These are phyloP conservation scores for Chalciporus sphaerocephalus DNA, from an alignment of 768 basidiomycete genomes.

Conservation along the genomic window DNA sequence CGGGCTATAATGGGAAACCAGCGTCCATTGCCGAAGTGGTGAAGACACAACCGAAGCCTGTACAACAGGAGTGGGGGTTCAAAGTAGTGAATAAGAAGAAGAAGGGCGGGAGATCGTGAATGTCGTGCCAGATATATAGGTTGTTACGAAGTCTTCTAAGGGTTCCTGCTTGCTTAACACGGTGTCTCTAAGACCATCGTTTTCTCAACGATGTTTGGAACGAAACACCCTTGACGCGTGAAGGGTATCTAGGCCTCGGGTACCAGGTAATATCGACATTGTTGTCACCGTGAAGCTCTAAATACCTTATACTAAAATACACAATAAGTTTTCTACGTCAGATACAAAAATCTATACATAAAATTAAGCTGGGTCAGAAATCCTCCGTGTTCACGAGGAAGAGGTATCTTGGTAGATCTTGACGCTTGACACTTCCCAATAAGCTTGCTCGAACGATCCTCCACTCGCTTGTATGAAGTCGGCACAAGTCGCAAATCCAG, in stretches of 20 bases:
- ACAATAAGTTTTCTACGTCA: slow-evolving; percentile 12
- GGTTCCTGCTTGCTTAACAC: slow-evolving; percentile 24
- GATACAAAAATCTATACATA: slow-evolving; percentile 9
- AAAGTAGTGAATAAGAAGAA: slow-evolving; percentile 97
- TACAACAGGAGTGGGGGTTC: slow-evolving; percentile 81
- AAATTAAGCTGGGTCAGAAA: neutral
- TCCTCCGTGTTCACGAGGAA: slow-evolving; percentile 11
- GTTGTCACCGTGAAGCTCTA: neutral
- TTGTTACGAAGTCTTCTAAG: slow-evolving; percentile 6
- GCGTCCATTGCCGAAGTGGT: slow-evolving; percentile 87
- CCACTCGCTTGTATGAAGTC: slow-evolving; percentile 74
- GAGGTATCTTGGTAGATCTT: slow-evolving; percentile 59
- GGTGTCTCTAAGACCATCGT: neutral
- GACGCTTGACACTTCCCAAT: slow-evolving; percentile 79
- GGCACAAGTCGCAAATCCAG: slow-evolving; percentile 77
- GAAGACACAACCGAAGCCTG: slow-evolving; percentile 76
- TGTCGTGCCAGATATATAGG: neutral
- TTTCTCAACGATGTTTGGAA: too few species aligned
- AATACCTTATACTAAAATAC: neutral
- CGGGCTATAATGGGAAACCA: slow-evolving; percentile 40
- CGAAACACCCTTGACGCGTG: too few species aligned
- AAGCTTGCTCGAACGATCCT: slow-evolving; percentile 66
- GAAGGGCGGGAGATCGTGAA: slow-evolving; percentile 62
- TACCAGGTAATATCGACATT: too few species aligned
- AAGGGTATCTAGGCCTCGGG: too few species aligned